A percentile compares a stretch with the other conserved stretches of the same genome.
Conservation (phyloP, 306 rosid species). For the Pachyrhizus erosus region DNA sequence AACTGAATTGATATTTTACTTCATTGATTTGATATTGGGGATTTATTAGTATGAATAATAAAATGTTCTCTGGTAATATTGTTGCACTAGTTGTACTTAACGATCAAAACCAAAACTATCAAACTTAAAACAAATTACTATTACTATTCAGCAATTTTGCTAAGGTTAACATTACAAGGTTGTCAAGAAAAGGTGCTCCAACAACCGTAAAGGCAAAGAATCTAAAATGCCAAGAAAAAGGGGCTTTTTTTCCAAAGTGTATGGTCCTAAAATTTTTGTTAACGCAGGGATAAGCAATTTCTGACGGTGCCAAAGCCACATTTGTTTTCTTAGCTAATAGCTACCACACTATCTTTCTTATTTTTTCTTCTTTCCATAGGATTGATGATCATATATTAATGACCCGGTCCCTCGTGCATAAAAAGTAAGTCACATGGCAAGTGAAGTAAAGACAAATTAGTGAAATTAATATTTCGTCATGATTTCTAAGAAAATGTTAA, state of each 20-base stretch:
- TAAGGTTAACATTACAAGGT: not conserved
- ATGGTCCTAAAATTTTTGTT: conserved; percentile 43
- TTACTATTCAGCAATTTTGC: not conserved
- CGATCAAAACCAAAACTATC: not conserved
- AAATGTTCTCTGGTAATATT: not conserved
- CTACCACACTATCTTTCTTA: conserved; percentile 18
- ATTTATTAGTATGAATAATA: not conserved
- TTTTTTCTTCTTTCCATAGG: not conserved
- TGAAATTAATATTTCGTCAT: conserved; percentile 6
- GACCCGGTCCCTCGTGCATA: conserved; percentile 26
- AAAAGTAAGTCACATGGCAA: conserved; percentile 17
- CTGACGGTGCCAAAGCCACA: conserved; percentile 28
- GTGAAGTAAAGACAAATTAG: conserved; percentile 35
- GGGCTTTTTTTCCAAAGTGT: conserved; percentile 34
- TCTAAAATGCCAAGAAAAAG: conserved; percentile 31
- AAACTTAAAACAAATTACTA: not conserved
- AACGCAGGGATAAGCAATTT: conserved; percentile 5
- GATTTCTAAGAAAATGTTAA: not conserved
- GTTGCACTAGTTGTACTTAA: not conserved
- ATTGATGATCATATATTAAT: not conserved
- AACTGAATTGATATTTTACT: not conserved
- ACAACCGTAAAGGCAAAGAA: not conserved
- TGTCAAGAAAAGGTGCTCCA: conserved; percentile 19
- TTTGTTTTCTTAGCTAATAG: conserved; percentile 22
- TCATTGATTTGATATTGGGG: not conserved